Percentiles rank a stretch among this genome's conserved stretches.
These are phyloP conservation scores for Claviceps spartinae DNA, from an alignment of 2,329 filamentous ascomycete genomes.

Conservation along the genomic window DNA sequence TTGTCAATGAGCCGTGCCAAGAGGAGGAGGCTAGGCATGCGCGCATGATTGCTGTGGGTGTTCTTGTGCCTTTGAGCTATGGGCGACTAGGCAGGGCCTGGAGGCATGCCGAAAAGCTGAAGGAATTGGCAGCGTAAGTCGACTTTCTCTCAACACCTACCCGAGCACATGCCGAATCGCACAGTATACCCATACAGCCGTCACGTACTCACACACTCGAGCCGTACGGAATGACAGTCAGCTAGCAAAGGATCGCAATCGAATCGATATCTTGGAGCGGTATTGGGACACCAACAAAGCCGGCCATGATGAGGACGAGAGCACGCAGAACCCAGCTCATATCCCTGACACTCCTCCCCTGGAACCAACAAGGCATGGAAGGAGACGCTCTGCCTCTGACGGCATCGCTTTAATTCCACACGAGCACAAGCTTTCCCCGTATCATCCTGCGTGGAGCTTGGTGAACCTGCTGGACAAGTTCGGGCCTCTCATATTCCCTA, in stretches of 20 bases:
- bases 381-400: slow-evolving; percentile 49
- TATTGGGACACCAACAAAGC: slow-evolving; percentile 58
- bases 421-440: slow-evolving; percentile 55
- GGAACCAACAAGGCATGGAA: slow-evolving; percentile 31
- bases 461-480: slow-evolving; percentile 66
- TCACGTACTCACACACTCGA: background rate
- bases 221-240: slow-evolving; percentile 21
- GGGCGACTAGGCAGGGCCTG: slow-evolving; percentile 79
- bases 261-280: slow-evolving; percentile 52
- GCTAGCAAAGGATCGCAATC: slow-evolving; percentile 50
- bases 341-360: slow-evolving; percentile 20
- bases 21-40: slow-evolving; percentile 71
- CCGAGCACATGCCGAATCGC: background rate
- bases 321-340: slow-evolving; percentile 12
- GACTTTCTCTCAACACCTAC: background rate
- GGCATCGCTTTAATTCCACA: slow-evolving; percentile 43
- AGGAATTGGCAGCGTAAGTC: slow-evolving; percentile 56
- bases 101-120: slow-evolving; percentile 68
- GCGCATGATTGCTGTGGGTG: slow-evolving; percentile 81
- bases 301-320: slow-evolving; percentile 14
- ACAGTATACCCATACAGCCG: background rate
- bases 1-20: slow-evolving; percentile 69
- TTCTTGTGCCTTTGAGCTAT: slow-evolving; percentile 73
- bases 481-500: slow-evolving; percentile 81
- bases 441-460: slow-evolving; percentile 79